These are phyloP conservation scores for Tetrahymena elliotti DNA, from an alignment of 73 alveolate genomes.

Conservation along the genomic window DNA sequence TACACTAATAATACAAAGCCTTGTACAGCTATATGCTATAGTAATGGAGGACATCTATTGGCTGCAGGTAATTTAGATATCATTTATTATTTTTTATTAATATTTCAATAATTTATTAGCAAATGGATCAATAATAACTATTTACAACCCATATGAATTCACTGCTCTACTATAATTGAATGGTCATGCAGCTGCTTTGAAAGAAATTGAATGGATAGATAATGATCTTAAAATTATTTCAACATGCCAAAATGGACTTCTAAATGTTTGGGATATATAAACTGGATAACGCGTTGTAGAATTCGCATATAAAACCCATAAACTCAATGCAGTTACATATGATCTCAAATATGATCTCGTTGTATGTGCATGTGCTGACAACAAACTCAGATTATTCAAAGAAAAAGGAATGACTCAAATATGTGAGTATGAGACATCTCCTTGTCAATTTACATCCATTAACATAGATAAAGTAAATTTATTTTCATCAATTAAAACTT, in stretches of 20 bases:
- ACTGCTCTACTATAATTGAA: not conserved
- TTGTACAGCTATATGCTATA: constrained; percentile 21
- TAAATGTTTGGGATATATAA: constrained; percentile 14
- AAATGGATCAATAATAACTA: not conserved
- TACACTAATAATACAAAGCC: constrained; percentile 23
- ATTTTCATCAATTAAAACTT: too few relatives aligned
- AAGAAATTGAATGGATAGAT: constrained; percentile 10
- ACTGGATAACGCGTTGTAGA: constrained; percentile 15
- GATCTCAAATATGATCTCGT: constrained; percentile 25
- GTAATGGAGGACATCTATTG: constrained; percentile 36
- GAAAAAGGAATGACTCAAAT: constrained; percentile 20
- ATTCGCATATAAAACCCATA: constrained; percentile 11
- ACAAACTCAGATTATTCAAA: constrained; percentile 8
- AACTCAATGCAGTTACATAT: constrained; percentile 7
- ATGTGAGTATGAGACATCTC: constrained; percentile 35
- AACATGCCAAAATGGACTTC: constrained; percentile 12
- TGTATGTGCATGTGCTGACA: constrained; percentile 22
- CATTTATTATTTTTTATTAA: not conserved
- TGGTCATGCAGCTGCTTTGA: constrained; percentile 12
- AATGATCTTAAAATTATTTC: constrained; percentile 11
- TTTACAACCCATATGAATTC: constrained; percentile 14
- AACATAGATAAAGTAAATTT: constrained; percentile 4
- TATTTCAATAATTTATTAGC: not conserved
- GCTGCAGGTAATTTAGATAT: constrained; percentile 11
- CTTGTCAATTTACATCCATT: constrained; percentile 17